Base-by-base conservation (phyloP, 768 basidiomycete species). In the Clitopilus hobsonii region DNA sequence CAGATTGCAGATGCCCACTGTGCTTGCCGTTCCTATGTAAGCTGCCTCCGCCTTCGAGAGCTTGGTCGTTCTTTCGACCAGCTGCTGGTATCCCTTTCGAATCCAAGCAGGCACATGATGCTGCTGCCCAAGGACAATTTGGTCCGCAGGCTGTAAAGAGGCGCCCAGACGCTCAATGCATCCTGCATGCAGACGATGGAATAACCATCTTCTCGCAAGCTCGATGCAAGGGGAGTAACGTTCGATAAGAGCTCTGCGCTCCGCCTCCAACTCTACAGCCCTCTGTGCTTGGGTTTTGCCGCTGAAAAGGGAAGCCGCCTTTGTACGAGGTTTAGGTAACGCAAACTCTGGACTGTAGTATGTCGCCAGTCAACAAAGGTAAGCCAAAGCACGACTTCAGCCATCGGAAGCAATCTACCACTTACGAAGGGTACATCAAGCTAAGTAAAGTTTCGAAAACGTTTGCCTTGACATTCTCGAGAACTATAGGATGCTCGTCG, bases 391-490 rank as follows among this genome's bases (percentile, higher is more conserved):
- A n/a, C n/a, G n/a, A n/a, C n/a, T n/a, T n/a, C n/a, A n/a, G n/a
- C n/a, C n/a, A n/a, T n/a, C n/a, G n/a, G n/a, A n/a, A n/a, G n/a
- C n/a, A n/a, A 30, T 30, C 7, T 30, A 6, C 18, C 11, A n/a
- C 52, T 56, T 49, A 64, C 63, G 57, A 52, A 20, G 59, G 63
- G 28, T 55, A 53, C 18, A 64, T 41, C 5, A 64, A 32, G 27
- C 57, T 18, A 7, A 64, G 22, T 24, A 62, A 45, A 8, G 51
- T 22, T 22, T 56, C 54, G 50, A 62, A 62, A 36, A 59, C 60
- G 5, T 51, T 41, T 30, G 54, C 51, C 16, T 25, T 61, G 23
- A 62, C 51, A 11, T 41, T 32, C 13, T 60, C 52, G 14, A 62
- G 56, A 2, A 25, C 54, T 14, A 60, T 32, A 5, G 62, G 58